phyloP scores from a whole-genome alignment of 164 flowering plant genomes.

The Chimonanthus praecox region DNA sequence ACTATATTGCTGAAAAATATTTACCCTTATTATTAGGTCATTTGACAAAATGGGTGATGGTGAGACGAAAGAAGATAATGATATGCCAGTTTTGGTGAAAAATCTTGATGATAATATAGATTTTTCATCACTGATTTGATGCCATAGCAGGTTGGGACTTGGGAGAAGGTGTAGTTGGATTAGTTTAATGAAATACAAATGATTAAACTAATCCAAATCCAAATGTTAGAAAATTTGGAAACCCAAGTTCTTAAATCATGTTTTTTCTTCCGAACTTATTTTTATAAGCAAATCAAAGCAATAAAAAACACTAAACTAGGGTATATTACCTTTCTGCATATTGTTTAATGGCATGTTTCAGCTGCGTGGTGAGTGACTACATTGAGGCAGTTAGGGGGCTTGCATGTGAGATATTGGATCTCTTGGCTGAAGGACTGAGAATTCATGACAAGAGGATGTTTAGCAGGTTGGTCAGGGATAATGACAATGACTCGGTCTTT shows the following conservation, averaged over 20 bases:
- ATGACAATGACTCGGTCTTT: slow-evolving; percentile 58
- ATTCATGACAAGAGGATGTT: slow-evolving; percentile 33
- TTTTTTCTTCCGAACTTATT: not conserved
- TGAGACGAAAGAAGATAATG: not conserved
- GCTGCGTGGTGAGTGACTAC: slow-evolving; percentile 47
- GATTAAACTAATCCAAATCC: not conserved
- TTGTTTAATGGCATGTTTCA: slow-evolving; percentile 15
- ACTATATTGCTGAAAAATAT: too few species aligned
- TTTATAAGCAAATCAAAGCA: not conserved
- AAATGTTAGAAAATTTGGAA: not conserved
- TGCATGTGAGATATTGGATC: slow-evolving; percentile 52
- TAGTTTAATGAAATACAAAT: too few species aligned
- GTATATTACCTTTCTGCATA: not conserved
- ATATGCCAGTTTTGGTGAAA: too few species aligned
- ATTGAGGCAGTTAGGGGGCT: slow-evolving; percentile 34
- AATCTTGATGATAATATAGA: too few species aligned
- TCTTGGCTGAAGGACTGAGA: slow-evolving; percentile 51
- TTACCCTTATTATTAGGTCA: not conserved
- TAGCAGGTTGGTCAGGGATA: slow-evolving; percentile 51
- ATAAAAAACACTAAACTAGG: not conserved
- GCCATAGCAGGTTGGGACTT: not conserved
- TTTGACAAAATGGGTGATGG: not conserved
- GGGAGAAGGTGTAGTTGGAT: not conserved
- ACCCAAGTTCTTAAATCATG: too few species aligned
- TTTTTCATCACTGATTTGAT: not conserved